Percentiles rank a stretch among this genome's conserved stretches.
Conservation (phyloP, 192 early-diverging fungal genomes). For the Chytriomyces hyalinus region DNA sequence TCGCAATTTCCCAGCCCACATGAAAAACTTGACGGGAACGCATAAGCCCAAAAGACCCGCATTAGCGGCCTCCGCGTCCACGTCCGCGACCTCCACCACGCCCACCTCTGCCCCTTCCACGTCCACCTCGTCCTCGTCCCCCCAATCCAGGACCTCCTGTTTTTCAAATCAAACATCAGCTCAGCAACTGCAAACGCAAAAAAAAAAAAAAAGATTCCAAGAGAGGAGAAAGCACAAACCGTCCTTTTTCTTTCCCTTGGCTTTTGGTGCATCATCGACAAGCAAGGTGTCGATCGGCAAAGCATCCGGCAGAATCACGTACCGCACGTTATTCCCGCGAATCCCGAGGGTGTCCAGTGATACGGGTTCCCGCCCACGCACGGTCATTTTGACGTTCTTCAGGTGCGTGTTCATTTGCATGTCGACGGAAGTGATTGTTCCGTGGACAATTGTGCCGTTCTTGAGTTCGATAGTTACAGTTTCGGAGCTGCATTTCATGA, state of each 20-base stretch:
- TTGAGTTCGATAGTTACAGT: conserved; percentile 99
- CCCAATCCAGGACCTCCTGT: conserved; percentile 25
- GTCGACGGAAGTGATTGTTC: conserved; percentile 95
- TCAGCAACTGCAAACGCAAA: background rate
- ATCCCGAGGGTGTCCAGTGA: conserved; percentile 90
- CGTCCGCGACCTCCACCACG: conserved; percentile 67
- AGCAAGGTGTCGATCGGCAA: conserved; percentile 94
- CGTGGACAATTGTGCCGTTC: conserved; percentile 96
- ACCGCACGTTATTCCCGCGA: conserved; percentile 92
- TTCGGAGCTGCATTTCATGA: conserved; percentile 97
- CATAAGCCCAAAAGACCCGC: too few relatives aligned
- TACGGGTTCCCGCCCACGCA: conserved; percentile 88
- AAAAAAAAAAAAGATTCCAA: background rate
- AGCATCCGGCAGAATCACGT: conserved; percentile 94
- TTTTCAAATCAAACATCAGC: too few relatives aligned
- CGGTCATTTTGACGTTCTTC: conserved; percentile 98
- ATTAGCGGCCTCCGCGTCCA: conserved; percentile 62
- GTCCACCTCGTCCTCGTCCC: conserved; percentile 50
- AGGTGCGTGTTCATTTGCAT: conserved; percentile 99
- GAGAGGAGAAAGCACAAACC: background rate
- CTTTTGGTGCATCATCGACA: conserved; percentile 93
- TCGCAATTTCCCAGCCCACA: too few relatives aligned
- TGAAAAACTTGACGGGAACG: too few relatives aligned
- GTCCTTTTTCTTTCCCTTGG: conserved; percentile 76
- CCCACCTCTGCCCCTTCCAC: conserved; percentile 76